phyloP scores from a whole-genome alignment of 805 yeast genomes.

The Metschnikowia amazonensis region DNA sequence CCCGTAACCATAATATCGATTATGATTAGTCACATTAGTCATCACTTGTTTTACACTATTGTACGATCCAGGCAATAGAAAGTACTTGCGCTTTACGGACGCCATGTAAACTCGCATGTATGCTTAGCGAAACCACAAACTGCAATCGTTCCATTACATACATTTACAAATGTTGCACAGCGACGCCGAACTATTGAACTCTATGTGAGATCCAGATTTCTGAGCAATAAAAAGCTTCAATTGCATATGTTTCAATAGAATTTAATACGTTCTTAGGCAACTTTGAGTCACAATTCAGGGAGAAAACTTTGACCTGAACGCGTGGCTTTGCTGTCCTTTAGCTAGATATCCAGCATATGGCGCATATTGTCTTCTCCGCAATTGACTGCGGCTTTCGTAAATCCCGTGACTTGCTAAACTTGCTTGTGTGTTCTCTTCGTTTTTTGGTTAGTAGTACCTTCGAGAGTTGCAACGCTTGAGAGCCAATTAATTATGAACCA shows the following conservation, averaged over 20 bases:
- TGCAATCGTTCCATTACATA: neutral
- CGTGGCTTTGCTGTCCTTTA: constrained; percentile 2
- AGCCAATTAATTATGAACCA: neutral
- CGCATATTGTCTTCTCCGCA: neutral
- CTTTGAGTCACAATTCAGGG: neutral
- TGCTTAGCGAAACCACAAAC: constrained; percentile 1
- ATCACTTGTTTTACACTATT: neutral
- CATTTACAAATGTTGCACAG: neutral
- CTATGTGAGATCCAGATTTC: neutral
- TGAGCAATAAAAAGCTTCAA: constrained; percentile 1
- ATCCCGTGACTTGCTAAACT: neutral
- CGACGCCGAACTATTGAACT: neutral
- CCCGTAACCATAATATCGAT: neutral
- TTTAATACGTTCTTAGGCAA: neutral
- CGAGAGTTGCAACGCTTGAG: neutral
- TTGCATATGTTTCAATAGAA: neutral
- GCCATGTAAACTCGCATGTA: neutral
- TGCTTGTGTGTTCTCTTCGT: neutral
- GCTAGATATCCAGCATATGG: neutral
- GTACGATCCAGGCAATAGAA: neutral
- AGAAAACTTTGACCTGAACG: neutral
- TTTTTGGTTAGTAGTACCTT: neutral
- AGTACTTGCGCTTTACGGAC: neutral
- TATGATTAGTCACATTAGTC: neutral
- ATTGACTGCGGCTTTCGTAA: neutral